Conservation (phyloP, 2,329 filamentous ascomycete species). For the Trichophaea hybrida region DNA sequence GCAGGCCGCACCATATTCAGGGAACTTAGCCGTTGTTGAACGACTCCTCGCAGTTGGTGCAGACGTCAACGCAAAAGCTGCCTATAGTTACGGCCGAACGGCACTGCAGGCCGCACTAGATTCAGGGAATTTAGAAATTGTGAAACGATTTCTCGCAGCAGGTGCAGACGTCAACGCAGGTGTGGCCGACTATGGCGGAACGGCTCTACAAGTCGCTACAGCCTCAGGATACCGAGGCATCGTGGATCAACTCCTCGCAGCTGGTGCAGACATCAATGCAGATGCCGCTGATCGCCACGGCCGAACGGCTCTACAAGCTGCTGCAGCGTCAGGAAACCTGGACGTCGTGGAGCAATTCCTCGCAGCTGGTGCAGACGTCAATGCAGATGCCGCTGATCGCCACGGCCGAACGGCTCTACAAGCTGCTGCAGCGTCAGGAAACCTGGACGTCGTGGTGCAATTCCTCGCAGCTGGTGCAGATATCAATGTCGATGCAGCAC, state of each 20-base stretch:
- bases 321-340: not conserved
- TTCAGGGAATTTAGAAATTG: no score
- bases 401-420: not conserved
- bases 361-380: not conserved
- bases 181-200: no score
- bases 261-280: not conserved
- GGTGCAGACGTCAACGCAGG: no score
- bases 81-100: no score
- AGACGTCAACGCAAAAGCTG: no score
- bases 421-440: not conserved
- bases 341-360: not conserved
- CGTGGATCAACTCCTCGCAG: not conserved
- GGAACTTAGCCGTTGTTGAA: no score
- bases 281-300: not conserved
- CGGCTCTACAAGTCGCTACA: not conserved
- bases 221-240: not conserved
- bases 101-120: no score
- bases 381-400: no score
- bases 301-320: not conserved
- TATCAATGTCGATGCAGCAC: no score
- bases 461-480: not conserved
- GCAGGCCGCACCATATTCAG: no score
- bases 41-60: no score
- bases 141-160: no score
- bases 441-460: not conserved